A percentile compares a stretch with the other conserved stretches of the same genome.
These are phyloP conservation scores for Pseudogymnoascus destructans DNA, from an alignment of 2,329 filamentous ascomycete genomes.

Conservation along the genomic window DNA sequence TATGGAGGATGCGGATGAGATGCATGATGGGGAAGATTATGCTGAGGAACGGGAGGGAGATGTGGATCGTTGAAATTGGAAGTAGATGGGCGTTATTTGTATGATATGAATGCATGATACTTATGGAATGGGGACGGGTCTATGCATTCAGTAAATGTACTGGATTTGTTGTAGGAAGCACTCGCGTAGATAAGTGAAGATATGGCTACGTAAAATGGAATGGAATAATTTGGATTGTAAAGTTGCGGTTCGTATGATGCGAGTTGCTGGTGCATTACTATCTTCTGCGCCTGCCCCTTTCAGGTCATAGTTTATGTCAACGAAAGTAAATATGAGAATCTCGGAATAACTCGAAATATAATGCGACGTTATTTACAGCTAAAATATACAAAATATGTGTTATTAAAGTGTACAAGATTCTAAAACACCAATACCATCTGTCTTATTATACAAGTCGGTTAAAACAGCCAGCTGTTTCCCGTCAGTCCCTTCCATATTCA, in stretches of 20 bases:
- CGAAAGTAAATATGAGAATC: background rate
- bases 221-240: background rate
- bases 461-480: background rate
- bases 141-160: constrained; percentile 1
- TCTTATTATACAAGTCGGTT: background rate
- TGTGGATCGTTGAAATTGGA: constrained; percentile 8
- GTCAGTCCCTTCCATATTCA: too few relatives aligned
- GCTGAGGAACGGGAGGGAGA: constrained; percentile 1
- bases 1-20: constrained; percentile 5
- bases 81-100: constrained; percentile 4
- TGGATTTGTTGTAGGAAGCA: background rate
- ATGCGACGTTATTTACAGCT: background rate
- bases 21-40: constrained; percentile 8
- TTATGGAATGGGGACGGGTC: background rate
- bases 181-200: background rate
- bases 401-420: background rate
- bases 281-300: background rate
- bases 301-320: background rate
- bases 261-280: background rate
- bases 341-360: background rate
- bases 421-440: background rate
- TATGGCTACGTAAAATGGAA: background rate
- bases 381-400: background rate
- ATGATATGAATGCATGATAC: background rate
- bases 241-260: background rate